Conservation (phyloP, 768 basidiomycete species). For the Suillus sp. region DNA sequence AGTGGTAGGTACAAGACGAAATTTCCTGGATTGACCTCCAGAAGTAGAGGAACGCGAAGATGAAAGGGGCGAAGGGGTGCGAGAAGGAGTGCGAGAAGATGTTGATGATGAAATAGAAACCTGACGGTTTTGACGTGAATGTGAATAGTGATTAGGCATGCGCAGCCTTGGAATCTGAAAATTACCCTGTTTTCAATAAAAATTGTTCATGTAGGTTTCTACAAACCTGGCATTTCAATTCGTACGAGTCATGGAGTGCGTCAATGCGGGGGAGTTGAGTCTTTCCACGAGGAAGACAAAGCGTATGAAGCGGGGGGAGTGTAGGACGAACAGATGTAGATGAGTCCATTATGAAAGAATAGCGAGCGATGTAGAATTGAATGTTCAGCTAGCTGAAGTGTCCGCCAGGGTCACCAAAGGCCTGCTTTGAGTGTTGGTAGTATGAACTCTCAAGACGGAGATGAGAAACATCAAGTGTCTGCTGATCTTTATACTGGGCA, state of each 20-base stretch:
- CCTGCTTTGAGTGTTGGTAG: slow-evolving; percentile 23
- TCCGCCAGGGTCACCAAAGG: slow-evolving; percentile 22
- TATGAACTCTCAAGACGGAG: slow-evolving; percentile 13
- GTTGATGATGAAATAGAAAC: slow-evolving; percentile 42
- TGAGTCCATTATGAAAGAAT: slow-evolving; percentile 16
- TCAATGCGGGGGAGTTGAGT: slow-evolving; percentile 17
- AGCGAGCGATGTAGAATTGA: not conserved
- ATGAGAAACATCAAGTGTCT: slow-evolving; percentile 11
- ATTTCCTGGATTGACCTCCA: slow-evolving; percentile 24
- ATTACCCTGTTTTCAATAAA: not conserved
- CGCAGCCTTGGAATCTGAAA: slow-evolving; percentile 8
- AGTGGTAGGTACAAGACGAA: slow-evolving; percentile 51
- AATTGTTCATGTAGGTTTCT: not conserved
- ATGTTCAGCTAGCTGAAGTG: slow-evolving; percentile 21
- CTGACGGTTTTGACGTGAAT: slow-evolving; percentile 29
- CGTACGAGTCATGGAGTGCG: slow-evolving; percentile 17
- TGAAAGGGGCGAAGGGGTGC: slow-evolving; percentile 32
- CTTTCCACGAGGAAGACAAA: slow-evolving; percentile 37
- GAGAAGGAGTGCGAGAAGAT: slow-evolving; percentile 43
- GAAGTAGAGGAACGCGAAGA: slow-evolving; percentile 13
- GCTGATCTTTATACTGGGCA: slow-evolving; percentile 18
- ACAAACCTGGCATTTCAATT: slow-evolving; percentile 19
- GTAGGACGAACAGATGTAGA: slow-evolving; percentile 44
- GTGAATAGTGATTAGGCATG: slow-evolving; percentile 2
- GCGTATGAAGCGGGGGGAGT: slow-evolving; percentile 54